Evolutionary conservation across 169 alveolate genomes (phyloP), one percentile per base, ranked within the genome.

Genomic region (Eimeria acervulina): DNA sequence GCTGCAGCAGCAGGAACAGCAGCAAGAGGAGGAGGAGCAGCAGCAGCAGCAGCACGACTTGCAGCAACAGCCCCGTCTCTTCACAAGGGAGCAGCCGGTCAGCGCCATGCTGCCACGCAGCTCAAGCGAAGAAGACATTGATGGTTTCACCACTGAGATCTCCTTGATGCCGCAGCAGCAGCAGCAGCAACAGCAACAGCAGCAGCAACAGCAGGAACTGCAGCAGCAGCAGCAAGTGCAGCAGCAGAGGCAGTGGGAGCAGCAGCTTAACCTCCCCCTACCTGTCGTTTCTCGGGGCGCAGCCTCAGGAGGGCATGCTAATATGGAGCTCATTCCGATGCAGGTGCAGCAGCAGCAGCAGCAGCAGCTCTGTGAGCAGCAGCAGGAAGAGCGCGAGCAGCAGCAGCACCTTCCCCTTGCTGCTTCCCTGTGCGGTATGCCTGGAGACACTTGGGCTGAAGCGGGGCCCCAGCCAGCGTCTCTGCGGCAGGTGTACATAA

Each of bases 401-500:
- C 44, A 76, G 87, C 44, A 76, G 87, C 87, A 76, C 10, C 38
- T 55, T 23, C 31, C 47, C 38, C n/a, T 44, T 38, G 87, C 87
- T 38, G 87, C 59, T 23, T 33, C 87, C n/a, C 13, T 76, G 40
- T 76, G 61, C 33, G 87, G 87, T 23, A 31, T 72, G 52, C 84
- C 42, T 28, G 51, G n/a, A 15, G 84, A 28, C 17, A 10, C 38
- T 28, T 13, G 33, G 23, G 38, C 55, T 47, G 66, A 10, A 8
- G 17, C 66, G 36, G 88, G 61, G n/a, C 88, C 33, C 31, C 51
- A 26, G 33, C 74, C 55, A n/a, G 72, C 74, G 23, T 47, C 90
- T 13, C 61, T 90, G 42, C 55, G 89, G 13, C 89, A 90, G 70
- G 59, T 90, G 84, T 90, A 90, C 80, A 38, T 81, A 4, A 3